These are phyloP conservation scores for Micractinium conductrix DNA, from an alignment of 139 green algal genomes.

Conservation along the genomic window DNA sequence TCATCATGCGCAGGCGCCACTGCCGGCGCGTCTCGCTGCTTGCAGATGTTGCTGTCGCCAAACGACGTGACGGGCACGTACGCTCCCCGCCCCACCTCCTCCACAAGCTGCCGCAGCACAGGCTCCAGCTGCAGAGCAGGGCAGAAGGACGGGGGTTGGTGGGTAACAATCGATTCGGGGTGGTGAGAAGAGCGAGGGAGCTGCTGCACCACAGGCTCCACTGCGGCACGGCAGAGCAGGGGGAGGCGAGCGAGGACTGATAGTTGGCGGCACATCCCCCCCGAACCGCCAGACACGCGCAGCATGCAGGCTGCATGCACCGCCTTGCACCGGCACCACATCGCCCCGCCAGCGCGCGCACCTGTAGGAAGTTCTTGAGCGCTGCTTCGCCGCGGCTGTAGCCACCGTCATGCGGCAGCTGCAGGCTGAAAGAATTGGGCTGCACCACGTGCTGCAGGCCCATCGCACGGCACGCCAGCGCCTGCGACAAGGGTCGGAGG, in stretches of 20 bases:
- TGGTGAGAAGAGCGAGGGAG: background rate
- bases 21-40: background rate
- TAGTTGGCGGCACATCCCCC: background rate
- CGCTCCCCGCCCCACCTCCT: background rate
- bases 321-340: background rate
- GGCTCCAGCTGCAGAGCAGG: conserved; percentile 17
- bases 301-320: background rate
- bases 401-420: conserved; percentile 11
- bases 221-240: background rate
- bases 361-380: conserved; percentile 8
- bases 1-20: background rate
- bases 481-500: background rate
- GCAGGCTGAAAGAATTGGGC: conserved; percentile 25
- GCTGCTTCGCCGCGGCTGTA: conserved; percentile 12
- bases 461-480: background rate
- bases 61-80: conserved; percentile 19
- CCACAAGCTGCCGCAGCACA: conserved; percentile 13
- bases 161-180: no score
- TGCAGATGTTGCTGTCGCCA: background rate
- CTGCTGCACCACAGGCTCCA: conserved; percentile 26
- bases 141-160: background rate
- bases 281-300: background rate
- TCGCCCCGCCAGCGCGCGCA: background rate
- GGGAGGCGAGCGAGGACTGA: background rate
- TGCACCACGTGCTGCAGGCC: conserved; percentile 27